Conservation (phyloP, 1,139 yeast species). For the Pichia sp. region DNA sequence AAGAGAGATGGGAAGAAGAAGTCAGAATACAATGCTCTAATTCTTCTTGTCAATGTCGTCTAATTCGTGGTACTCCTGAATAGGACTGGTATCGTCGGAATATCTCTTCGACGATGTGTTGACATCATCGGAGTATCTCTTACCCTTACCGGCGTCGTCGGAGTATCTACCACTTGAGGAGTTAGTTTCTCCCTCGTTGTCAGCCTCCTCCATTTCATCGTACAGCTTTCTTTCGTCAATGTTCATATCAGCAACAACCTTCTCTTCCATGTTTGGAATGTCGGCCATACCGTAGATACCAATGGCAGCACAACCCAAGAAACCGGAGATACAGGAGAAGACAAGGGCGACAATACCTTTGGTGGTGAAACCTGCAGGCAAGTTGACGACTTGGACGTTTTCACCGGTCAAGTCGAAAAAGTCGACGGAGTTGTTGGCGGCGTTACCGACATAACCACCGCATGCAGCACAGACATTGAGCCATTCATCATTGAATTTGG, state of each 20-base stretch:
- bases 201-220: constrained; percentile 17
- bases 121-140: constrained; percentile 16
- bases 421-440: constrained; percentile 70
- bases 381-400: constrained; percentile 55
- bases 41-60: constrained; percentile 4
- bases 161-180: constrained; percentile 21
- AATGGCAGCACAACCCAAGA: constrained; percentile 73
- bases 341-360: constrained; percentile 86
- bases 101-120: constrained; percentile 12
- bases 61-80: constrained; percentile 7
- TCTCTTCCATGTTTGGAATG: constrained; percentile 53
- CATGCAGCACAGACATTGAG: constrained; percentile 53
- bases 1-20: not conserved
- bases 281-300: constrained; percentile 81
- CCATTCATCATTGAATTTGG: constrained; percentile 52
- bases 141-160: constrained; percentile 13
- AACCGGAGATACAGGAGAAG: constrained; percentile 73
- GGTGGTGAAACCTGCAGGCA: constrained; percentile 86
- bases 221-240: constrained; percentile 33
- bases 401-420: constrained; percentile 69
- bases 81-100: constrained; percentile 3
- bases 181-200: constrained; percentile 5
- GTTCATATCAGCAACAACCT: constrained; percentile 48
- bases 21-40: not conserved
- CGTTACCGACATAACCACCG: constrained; percentile 63